Evolutionary conservation across 2,329 filamentous ascomycete species (phyloP), one percentile per base, ranked within the genome.

Genomic region (Colletotrichum orchidophilum): DNA sequence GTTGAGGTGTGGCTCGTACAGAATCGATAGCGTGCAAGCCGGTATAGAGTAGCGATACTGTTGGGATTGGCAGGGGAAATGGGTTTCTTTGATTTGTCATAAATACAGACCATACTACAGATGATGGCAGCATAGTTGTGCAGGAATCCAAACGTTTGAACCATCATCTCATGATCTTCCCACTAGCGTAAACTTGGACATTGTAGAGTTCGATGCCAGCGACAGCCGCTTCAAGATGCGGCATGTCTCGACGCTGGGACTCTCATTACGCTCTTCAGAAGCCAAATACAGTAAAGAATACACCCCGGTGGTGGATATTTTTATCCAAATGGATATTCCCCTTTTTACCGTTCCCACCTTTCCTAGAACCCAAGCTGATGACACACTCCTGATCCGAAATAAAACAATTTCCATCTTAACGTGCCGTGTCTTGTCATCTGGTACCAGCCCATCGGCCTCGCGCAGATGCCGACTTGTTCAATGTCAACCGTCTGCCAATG

Each of bases 401-500:
- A 27, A 27, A 3, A n/a, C 29, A 55, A 13, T 61, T n/a, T 50
- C n/a, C 58, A 8, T 24, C 11, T 18, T 15, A 29, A 60, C 39
- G 35, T 11, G 12, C n/a, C n/a, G n/a, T 18, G 15, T 26, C 52
- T 24, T 46, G 29, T 70, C 33, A 72, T 73, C 63, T 71, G 12
- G 60, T 53, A 7, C 71, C 67, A 18, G 71, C 72, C 85, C 84
- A 87, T 52, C 87, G 78, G 3, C 84, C 84, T 69, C 81, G 83
- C n/a, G 77, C 80, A 1, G 77, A 79, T 1, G 81, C 80, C n/a
- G 81, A 80, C 66, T 77, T 79, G 26, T 83, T 86, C 73, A 90
- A 82, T n/a, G 92, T 91, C 74, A 98, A 82, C 73, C 94, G 87
- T 73, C 96, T 87, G 13, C 96, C 96, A 78, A 99, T 94, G 78